Evolutionary conservation across 371 early-diverging fungal species (phyloP), one percentile per base, ranked within the genome.

Genomic region (Syncephalastrum sp.): DNA sequence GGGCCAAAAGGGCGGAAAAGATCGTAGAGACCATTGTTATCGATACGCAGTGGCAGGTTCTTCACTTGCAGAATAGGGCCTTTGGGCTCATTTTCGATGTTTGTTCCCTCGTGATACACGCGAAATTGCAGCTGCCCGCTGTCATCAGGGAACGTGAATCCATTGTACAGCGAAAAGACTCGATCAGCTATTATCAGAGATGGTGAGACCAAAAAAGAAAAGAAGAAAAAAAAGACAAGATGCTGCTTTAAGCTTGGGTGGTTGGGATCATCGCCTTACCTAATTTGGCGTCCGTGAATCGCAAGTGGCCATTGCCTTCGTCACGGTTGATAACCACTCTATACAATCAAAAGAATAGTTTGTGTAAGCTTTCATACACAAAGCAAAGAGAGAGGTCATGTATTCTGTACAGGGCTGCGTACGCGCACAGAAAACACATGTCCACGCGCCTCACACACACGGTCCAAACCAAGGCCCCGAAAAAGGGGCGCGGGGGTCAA

Each of bases 1-100:
- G 78, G 72, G 5, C 78, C 78, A 53, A 59, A 77, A 7, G 70
- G 65, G 16, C 70, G 69, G 53, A 77, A 77, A 1, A 68, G 33
- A 43, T 72, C 52, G 50, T 69, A 72, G 5, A 77, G 55, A 14
- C 25, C 48, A 52, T 63, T 56, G 48, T 70, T 64, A 42, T 68
- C 63, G 29, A 60, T 68, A 49, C 50, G 54, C 13, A 48, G 50
- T 29, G 64, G 63, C 16, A 76, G 54, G 25, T 62, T 53, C 44
- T 63, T 70, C 24, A 73, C 77, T 33, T 70, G 64, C 14, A 76
- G 54, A 53, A 70, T 66, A 8, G 59, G 50, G 10, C 61, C 66
- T 16, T 69, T 59, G 14, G 65, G 61, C 29, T 65, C 63, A 6
- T 54, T 63, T 41, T 66, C 63, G 43, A 47, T 46, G 10, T 42